Conservation (phyloP, 768 basidiomycete genomes). For the Russula lepida region DNA sequence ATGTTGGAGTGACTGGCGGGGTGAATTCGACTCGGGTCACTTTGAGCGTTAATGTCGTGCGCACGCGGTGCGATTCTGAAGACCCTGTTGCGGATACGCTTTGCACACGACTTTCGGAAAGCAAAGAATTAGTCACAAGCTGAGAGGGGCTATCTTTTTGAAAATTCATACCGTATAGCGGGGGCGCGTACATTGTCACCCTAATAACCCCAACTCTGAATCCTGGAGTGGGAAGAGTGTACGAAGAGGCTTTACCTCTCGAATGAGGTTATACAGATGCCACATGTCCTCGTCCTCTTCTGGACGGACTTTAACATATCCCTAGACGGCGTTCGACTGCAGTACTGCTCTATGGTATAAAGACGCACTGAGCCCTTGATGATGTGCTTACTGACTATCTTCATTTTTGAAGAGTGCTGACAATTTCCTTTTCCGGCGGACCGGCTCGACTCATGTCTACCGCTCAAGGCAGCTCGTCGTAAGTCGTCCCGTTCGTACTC, state of each 20-base stretch:
- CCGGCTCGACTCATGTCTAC: not conserved
- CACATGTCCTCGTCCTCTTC: conserved; percentile 99
- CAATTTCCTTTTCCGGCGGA: not conserved
- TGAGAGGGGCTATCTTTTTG: not conserved
- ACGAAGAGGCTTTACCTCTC: conserved; percentile 38
- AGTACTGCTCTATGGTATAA: conserved; percentile 18
- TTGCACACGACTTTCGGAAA: conserved; percentile 61
- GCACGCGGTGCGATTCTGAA: conserved; percentile 82
- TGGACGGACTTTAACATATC: conserved; percentile 87
- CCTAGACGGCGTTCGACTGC: conserved; percentile 40
- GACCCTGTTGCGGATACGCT: conserved; percentile 90
- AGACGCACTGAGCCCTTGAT: conserved; percentile 72
- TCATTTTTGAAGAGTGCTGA: conserved; percentile 50
- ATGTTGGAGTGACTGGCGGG: conserved; percentile 48
- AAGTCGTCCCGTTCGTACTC: not conserved
- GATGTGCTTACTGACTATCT: conserved; percentile 71
- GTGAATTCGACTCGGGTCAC: conserved; percentile 79
- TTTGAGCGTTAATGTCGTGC: conserved; percentile 72
- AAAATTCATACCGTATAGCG: conserved; percentile 57
- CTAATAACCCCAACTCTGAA: conserved; percentile 25
- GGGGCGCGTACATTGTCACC: conserved; percentile 82
- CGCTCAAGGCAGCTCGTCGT: not conserved
- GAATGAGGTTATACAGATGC: conserved; percentile 97
- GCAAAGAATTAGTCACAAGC: not conserved
- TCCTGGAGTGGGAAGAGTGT: conserved; percentile 5